These are phyloP conservation scores for Annulohypoxylon maeteangense DNA, from an alignment of 495 filamentous ascomycete genomes.

Conservation along the genomic window DNA sequence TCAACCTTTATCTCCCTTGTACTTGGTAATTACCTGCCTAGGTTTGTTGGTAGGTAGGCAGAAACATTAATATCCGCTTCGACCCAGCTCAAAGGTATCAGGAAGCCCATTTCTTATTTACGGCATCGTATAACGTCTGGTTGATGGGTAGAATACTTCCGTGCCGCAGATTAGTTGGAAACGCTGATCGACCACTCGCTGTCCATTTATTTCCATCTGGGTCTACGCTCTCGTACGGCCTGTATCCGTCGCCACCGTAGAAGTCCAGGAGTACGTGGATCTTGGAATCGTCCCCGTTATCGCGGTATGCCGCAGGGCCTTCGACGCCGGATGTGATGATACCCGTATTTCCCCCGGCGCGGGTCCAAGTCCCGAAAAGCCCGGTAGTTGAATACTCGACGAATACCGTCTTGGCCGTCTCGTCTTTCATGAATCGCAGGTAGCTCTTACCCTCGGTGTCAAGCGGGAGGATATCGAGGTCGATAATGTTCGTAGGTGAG, in stretches of 20 bases:
- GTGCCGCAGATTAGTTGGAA: conserved; percentile 61
- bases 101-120: conserved; percentile 54
- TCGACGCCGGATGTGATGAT: conserved; percentile 60
- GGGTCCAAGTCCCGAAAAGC: conserved; percentile 63
- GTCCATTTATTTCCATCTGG: conserved; percentile 57
- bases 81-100: neutral
- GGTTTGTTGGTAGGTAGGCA: too few relatives aligned
- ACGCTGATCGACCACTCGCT: conserved; percentile 50
- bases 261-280: conserved; percentile 62
- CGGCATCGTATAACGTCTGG: conserved; percentile 51
- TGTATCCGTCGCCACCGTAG: conserved; percentile 63
- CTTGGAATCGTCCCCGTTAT: conserved; percentile 56
- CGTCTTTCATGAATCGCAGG: conserved; percentile 65
- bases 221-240: conserved; percentile 58
- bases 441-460: conserved; percentile 49
- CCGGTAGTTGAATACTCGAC: conserved; percentile 57
- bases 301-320: conserved; percentile 60
- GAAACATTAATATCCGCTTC: neutral
- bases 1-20: too few relatives aligned
- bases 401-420: conserved; percentile 62
- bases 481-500: conserved; percentile 57
- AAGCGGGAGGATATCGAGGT: conserved; percentile 55
- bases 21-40: too few relatives aligned
- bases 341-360: conserved; percentile 54
- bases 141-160: conserved; percentile 61